phyloP scores from a whole-genome alignment of 129 eudicot species.

The Gnaphalium uliginosum region DNA sequence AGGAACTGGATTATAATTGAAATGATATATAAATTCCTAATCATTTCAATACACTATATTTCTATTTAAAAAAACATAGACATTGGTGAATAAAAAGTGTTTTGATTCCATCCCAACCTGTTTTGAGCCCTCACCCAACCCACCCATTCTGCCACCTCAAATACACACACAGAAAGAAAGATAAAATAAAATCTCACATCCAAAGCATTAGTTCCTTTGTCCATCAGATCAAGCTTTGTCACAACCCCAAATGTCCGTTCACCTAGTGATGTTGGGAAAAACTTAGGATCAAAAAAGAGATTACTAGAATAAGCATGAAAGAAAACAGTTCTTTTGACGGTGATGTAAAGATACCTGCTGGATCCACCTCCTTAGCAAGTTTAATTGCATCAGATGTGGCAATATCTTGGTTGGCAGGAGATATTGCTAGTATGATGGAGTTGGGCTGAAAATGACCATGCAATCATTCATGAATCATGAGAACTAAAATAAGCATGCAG shows the following conservation, averaged over 20 bases:
- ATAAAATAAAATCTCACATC: conserved; percentile 46
- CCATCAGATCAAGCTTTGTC: conserved; percentile 79
- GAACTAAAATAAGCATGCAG: conserved; percentile 8
- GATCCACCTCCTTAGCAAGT: conserved; percentile 70
- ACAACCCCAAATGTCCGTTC: conserved; percentile 71
- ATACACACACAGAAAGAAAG: not conserved
- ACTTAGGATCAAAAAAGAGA: not conserved
- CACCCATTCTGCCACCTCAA: not conserved
- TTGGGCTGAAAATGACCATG: conserved; percentile 52
- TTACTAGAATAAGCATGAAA: not conserved
- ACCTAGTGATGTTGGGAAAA: conserved; percentile 36
- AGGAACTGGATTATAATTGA: not conserved
- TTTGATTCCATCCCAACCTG: not conserved
- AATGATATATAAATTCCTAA: not conserved
- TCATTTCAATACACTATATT: not conserved
- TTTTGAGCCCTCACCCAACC: not conserved
- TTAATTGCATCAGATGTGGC: conserved; percentile 77
- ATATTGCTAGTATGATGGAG: conserved; percentile 62
- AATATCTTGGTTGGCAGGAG: conserved; percentile 78
- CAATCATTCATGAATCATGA: not conserved
- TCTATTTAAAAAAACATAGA: not conserved
- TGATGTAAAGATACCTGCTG: conserved; percentile 42
- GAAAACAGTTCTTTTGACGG: not conserved
- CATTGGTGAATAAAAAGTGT: not conserved
- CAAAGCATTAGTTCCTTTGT: conserved; percentile 70